Evolutionary conservation across 2,329 filamentous ascomycete genomes (phyloP), one percentile per base, ranked within the genome.

Genomic region (Cytospora schulzeri): DNA sequence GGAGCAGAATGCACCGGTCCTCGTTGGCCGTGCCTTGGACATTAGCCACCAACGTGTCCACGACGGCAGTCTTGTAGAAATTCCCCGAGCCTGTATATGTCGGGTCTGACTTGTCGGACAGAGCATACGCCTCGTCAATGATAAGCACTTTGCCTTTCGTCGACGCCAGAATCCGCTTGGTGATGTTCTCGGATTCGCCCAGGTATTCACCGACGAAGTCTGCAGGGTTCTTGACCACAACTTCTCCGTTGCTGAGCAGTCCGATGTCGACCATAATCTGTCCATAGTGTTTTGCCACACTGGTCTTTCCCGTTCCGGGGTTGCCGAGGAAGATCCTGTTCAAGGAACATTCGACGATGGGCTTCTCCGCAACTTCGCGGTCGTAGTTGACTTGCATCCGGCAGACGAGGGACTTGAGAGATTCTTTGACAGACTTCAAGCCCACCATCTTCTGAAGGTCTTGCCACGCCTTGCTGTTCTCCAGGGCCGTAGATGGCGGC

Each of bases 111-210:
- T 77, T 78, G 1, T 77, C 74, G 51, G 80, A 83, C 0, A 93
- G 78, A 33, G 86, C 86, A 67, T 93, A 93, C 0, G 90, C 91
- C 71, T 95, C 91, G 66, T 94, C 91, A 4, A 94, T 92, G 15
- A 94, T 85, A 0, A 94, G 81, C 0, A 93, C 89, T 68, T 93
- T 93, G 0, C 91, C 91, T 0, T 82, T 68, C 0, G 88, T 87
- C 0, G 86, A 77, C 0, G 84, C 85, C 0, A 94, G 79, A 6
- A 93, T 92, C 0, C 79, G 87, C 68, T 91, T 93, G 0, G 91
- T 93, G 38, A 87, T 86, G 2, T 82, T 78, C 72, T 94, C 91
- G 0, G 91, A 93, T 1, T 82, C 78, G 0, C 91, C 91, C 0
- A 94, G 66, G 0, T 72, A 78, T 11, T 74, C 76, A 0, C 89